Percentiles rank a stretch among this genome's conserved stretches.
phyloP scores from a whole-genome alignment of 768 basidiomycete species.

The Boletus rubescentipes region DNA sequence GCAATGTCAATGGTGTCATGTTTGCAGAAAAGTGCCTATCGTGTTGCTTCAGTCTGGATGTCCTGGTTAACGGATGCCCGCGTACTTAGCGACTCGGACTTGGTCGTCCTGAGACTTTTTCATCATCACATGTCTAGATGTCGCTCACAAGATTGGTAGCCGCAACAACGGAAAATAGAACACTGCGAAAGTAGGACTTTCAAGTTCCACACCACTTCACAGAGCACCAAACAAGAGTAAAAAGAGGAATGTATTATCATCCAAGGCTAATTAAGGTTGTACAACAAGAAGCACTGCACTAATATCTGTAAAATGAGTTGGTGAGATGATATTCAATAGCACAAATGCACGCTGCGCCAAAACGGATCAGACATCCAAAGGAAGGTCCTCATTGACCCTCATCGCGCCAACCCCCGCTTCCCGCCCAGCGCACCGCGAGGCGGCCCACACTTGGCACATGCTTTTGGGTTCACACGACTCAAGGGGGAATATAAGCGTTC shows the following conservation, averaged over 20 bases:
- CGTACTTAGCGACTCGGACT: no score
- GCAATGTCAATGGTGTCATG: background rate
- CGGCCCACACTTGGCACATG: constrained; percentile 63
- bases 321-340: background rate
- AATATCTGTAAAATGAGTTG: constrained; percentile 14
- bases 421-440: constrained; percentile 67
- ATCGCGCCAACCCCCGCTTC: constrained; percentile 72
- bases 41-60: background rate
- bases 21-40: background rate
- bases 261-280: background rate
- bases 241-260: background rate
- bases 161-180: background rate
- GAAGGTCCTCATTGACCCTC: constrained; percentile 71
- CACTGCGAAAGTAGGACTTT: no score
- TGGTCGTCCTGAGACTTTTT: no score
- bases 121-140: background rate
- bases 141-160: background rate
- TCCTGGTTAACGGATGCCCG: background rate
- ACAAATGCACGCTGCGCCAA: constrained; percentile 25
- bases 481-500: constrained; percentile 74
- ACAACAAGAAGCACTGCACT: background rate
- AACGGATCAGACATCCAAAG: constrained; percentile 83
- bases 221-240: no score
- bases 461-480: constrained; percentile 68
- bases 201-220: background rate